Evolutionary conservation across 176 grass and related monocot genomes (phyloP).

Genomic region (Zoysia pacifica): DNA sequence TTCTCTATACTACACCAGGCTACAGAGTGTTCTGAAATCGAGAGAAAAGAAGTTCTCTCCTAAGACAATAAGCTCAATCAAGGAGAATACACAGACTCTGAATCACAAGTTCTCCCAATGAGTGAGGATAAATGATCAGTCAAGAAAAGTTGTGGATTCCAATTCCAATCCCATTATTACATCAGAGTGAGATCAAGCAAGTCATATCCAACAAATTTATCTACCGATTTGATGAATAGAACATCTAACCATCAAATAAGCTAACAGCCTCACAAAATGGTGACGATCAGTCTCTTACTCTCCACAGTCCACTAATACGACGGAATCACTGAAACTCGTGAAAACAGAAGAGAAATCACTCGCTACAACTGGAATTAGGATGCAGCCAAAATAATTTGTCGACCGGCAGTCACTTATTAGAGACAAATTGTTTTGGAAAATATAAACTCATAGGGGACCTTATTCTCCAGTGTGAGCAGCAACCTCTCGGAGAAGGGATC

Average conservation of each 20-base stretch:
- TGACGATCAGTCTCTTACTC: background rate
- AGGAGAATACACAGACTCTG: background rate
- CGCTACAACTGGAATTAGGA: background rate
- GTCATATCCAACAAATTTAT: background rate
- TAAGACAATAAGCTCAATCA: background rate
- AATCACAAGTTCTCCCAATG: background rate
- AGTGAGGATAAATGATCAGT: background rate
- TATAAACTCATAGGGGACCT: slow-evolving; percentile 51
- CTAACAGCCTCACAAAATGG: background rate
- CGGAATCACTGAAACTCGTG: background rate
- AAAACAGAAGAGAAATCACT: background rate
- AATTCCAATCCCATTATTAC: background rate
- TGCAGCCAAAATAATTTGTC: too few species aligned
- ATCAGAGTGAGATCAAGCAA: background rate
- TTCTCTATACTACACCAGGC: too few species aligned
- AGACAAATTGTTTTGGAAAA: background rate
- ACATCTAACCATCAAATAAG: background rate
- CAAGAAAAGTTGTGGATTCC: background rate
- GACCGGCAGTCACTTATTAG: background rate
- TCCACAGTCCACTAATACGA: background rate
- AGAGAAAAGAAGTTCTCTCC: background rate
- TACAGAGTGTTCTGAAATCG: background rate
- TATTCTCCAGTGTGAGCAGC: slow-evolving; percentile 85
- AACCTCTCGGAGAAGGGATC: slow-evolving; percentile 83
- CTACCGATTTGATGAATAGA: background rate